phyloP scores from a whole-genome alignment of 78 protist genomes.

The Parvularia atlantis region DNA sequence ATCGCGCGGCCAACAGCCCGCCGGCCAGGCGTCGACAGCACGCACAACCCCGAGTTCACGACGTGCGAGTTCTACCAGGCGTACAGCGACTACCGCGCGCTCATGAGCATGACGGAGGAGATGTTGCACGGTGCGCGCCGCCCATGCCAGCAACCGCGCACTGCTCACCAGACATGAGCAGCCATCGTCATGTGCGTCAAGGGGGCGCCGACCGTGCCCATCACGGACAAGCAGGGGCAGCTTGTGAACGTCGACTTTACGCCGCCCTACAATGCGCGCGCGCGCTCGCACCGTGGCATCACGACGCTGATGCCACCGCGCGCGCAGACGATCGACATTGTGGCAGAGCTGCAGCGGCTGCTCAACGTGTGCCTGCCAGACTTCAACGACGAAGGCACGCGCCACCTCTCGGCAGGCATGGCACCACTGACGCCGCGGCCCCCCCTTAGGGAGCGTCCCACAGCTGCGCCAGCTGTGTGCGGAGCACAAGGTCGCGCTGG shows the following conservation, averaged over 20 bases:
- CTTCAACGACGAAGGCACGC: too few species aligned
- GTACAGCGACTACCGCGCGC: slow-evolving; percentile 97
- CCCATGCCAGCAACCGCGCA: too few species aligned
- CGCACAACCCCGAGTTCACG: slow-evolving; percentile 99
- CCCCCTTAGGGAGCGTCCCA: not conserved
- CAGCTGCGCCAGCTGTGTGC: slow-evolving; percentile 24
- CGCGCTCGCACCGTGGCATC: too few species aligned
- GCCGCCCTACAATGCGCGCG: too few species aligned
- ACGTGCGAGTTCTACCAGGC: slow-evolving; percentile 99
- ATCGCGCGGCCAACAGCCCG: too few species aligned
- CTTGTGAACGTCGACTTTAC: slow-evolving; percentile 11
- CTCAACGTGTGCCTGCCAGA: slow-evolving; percentile 22
- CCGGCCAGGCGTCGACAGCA: slow-evolving; percentile 80
- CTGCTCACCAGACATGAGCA: not conserved
- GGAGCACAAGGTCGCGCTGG: slow-evolving; percentile 67
- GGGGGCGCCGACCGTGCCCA: slow-evolving; percentile 67
- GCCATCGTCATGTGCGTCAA: slow-evolving; percentile 41
- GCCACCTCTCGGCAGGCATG: too few species aligned
- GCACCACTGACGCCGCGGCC: too few species aligned
- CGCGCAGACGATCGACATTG: slow-evolving; percentile 79
- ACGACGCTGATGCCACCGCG: too few species aligned
- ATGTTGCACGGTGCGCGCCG: slow-evolving; percentile 38
- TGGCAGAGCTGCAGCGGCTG: slow-evolving; percentile 68
- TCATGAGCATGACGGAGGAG: slow-evolving; percentile 91
- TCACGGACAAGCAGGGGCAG: slow-evolving; percentile 77